Conservation (phyloP, 2,329 filamentous ascomycete genomes). For the Colletotrichum sp. region DNA sequence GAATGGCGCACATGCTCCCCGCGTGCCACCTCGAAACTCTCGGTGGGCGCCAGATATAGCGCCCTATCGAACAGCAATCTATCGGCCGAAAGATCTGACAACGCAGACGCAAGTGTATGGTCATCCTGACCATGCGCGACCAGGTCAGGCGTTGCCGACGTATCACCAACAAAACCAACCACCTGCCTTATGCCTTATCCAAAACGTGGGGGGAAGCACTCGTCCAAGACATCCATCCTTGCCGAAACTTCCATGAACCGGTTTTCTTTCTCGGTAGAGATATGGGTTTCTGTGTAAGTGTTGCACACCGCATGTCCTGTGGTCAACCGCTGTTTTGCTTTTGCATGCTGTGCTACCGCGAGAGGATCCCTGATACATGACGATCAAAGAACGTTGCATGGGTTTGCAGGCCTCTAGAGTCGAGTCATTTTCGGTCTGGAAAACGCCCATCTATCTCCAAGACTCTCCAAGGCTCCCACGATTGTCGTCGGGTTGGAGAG, state of each 20-base stretch:
- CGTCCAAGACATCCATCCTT: background rate
- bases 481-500: background rate
- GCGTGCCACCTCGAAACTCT: background rate
- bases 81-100: background rate
- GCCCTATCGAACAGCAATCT: background rate
- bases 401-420: background rate
- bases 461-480: background rate
- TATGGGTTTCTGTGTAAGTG: background rate
- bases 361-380: background rate
- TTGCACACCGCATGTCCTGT: constrained; percentile 1
- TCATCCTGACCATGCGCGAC: background rate
- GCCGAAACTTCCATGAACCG: background rate
- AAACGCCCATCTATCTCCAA: background rate
- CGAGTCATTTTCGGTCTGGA: background rate
- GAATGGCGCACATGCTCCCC: background rate
- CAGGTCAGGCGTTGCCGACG: background rate
- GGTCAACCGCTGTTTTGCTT: background rate
- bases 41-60: background rate
- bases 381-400: background rate
- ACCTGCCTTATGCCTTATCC: background rate
- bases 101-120: background rate
- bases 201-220: background rate
- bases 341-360: background rate
- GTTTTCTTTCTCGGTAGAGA: background rate
- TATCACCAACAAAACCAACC: background rate